These are phyloP conservation scores for Suhomyces sp. DNA, from an alignment of 805 yeast species.

Conservation along the genomic window DNA sequence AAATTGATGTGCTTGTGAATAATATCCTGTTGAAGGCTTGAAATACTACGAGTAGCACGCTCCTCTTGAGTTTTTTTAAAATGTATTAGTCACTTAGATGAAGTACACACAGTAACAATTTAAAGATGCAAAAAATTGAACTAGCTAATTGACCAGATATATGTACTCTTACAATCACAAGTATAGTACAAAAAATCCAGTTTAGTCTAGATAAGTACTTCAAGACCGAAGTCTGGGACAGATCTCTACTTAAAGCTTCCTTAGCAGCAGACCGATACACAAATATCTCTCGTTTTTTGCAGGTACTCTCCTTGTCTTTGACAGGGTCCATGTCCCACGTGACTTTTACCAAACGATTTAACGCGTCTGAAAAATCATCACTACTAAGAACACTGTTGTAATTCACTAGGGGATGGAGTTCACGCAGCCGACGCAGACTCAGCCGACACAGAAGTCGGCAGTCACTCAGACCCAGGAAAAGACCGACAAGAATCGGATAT, in stretches of 20 bases:
- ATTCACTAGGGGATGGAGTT: slow-evolving; percentile 13
- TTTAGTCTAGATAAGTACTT: no score
- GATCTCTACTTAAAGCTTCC: no score
- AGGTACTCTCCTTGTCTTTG: background rate
- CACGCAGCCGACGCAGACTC: slow-evolving; percentile 25
- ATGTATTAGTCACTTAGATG: no score
- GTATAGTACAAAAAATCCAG: no score
- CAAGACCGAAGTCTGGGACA: no score
- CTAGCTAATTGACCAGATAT: no score
- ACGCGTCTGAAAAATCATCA: background rate
- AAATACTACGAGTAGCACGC: slow-evolving; percentile 42
- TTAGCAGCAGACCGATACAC: no score
- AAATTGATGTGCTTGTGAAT: slow-evolving; percentile 47
- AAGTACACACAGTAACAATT: no score
- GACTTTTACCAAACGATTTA: background rate
- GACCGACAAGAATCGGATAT: slow-evolving; percentile 34
- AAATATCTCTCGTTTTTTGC: no score
- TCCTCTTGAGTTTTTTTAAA: background rate
- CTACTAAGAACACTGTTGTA: background rate
- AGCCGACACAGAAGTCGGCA: slow-evolving; percentile 35
- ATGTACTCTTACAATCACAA: no score
- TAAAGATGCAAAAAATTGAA: no score
- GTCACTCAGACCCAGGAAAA: slow-evolving; percentile 25
- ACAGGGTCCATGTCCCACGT: background rate
- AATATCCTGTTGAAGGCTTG: slow-evolving; percentile 50